phyloP scores from a whole-genome alignment of 306 rosid genomes.

The Ormosia semicastrata region DNA sequence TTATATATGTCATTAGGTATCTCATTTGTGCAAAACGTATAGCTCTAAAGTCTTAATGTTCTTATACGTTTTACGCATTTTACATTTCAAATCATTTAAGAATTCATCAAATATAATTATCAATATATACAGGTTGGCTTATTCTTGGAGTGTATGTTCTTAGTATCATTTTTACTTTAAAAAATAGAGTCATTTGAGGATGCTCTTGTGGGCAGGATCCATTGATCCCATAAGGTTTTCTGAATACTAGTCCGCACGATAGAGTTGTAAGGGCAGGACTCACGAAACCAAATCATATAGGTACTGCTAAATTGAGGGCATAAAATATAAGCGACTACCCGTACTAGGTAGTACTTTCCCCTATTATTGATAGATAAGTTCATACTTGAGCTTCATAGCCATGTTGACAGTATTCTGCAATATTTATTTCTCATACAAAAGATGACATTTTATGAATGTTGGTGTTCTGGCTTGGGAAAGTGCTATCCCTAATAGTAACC shows the following conservation, averaged over 20 bases:
- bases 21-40: too few relatives aligned
- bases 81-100: neutral
- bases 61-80: too few relatives aligned
- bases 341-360: neutral
- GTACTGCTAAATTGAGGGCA: neutral
- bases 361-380: neutral
- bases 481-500: neutral
- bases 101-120: neutral
- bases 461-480: neutral
- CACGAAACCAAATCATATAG: neutral
- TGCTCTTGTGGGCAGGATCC: neutral
- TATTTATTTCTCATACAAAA: neutral
- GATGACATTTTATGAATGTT: neutral
- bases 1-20: too few relatives aligned
- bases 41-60: too few relatives aligned
- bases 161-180: neutral
- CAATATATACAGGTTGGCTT: neutral
- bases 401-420: neutral
- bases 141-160: neutral
- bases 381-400: neutral
- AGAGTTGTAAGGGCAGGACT: neutral
- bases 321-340: neutral
- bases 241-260: neutral
- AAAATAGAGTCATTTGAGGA: neutral
- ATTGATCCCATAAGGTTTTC: neutral